Evolutionary conservation across 805 yeast species (phyloP).

Genomic region (Brettanomyces custersianus): DNA sequence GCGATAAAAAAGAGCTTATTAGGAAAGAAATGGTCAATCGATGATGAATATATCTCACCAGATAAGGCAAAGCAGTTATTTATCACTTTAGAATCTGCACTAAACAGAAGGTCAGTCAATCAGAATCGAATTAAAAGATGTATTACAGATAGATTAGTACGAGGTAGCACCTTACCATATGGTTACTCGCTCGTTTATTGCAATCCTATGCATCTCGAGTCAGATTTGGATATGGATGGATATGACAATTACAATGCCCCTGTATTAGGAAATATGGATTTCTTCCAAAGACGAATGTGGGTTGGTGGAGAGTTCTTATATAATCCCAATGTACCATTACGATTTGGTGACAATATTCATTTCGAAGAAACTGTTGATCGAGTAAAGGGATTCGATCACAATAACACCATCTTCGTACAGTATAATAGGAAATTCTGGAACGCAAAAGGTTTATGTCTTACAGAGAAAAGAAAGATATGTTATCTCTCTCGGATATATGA

Average conservation of each 20-base stretch:
- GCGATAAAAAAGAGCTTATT: slow-evolving; percentile 11
- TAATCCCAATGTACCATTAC: slow-evolving; percentile 21
- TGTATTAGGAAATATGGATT: slow-evolving; percentile 12
- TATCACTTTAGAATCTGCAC: slow-evolving; percentile 19
- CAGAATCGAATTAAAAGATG: background rate
- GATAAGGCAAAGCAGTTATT: slow-evolving; percentile 19
- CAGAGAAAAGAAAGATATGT: slow-evolving; percentile 52
- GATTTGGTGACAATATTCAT: slow-evolving; percentile 27
- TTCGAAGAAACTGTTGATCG: slow-evolving; percentile 48
- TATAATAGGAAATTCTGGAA: slow-evolving; percentile 40
- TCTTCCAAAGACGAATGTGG: slow-evolving; percentile 68
- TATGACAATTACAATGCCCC: slow-evolving; percentile 78
- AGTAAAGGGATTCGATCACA: slow-evolving; percentile 26
- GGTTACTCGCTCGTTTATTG: slow-evolving; percentile 66
- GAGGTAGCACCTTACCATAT: slow-evolving; percentile 22
- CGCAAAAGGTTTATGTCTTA: slow-evolving; percentile 16
- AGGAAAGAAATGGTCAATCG: slow-evolving; percentile 14
- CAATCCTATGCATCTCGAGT: slow-evolving; percentile 46
- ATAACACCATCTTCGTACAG: slow-evolving; percentile 38
- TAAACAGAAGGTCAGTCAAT: background rate
- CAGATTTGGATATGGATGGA: slow-evolving; percentile 56
- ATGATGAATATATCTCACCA: slow-evolving; percentile 21
- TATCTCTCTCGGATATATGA: slow-evolving; percentile 40
- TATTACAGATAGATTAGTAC: slow-evolving; percentile 8
- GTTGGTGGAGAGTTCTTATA: slow-evolving; percentile 54